Evolutionary conservation across 2,329 filamentous ascomycete genomes (phyloP).

Genomic region (Pestalotiopsis fici): DNA sequence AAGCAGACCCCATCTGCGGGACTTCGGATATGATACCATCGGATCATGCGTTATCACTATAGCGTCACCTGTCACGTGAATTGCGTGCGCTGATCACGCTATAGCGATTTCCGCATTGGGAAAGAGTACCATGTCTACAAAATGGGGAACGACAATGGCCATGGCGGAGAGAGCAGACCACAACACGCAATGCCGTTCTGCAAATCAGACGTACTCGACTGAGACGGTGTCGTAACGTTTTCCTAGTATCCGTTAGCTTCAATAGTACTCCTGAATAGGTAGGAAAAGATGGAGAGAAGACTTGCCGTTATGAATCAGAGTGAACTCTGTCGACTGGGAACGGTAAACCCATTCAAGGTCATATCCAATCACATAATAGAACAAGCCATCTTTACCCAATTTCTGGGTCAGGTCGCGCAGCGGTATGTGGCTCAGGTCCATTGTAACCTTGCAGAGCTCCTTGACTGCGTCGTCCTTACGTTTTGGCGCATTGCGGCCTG

Average conservation of each 20-base stretch:
- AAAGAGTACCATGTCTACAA: background rate
- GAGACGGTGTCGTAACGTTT: constrained; percentile 41
- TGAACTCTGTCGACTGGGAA: constrained; percentile 43
- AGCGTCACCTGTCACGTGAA: constrained; percentile 28
- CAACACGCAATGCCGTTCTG: background rate
- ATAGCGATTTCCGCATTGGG: background rate
- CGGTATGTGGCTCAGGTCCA: background rate
- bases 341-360: constrained; percentile 21
- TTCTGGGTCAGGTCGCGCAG: background rate
- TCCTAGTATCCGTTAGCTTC: constrained; percentile 26
- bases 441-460: background rate
- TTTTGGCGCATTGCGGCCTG: background rate
- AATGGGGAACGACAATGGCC: background rate
- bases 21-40: background rate
- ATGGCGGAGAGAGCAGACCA: background rate
- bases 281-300: background rate
- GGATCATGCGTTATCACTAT: constrained; percentile 13
- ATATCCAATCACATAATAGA: background rate
- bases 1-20: background rate
- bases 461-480: background rate
- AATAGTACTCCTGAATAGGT: too few relatives aligned
- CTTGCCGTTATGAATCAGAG: constrained; percentile 43
- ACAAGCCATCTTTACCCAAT: background rate
- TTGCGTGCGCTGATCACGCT: constrained; percentile 20
- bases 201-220: constrained; percentile 36